Base-by-base conservation (phyloP, 2,329 filamentous ascomycete genomes). In the Colletotrichum horii region DNA sequence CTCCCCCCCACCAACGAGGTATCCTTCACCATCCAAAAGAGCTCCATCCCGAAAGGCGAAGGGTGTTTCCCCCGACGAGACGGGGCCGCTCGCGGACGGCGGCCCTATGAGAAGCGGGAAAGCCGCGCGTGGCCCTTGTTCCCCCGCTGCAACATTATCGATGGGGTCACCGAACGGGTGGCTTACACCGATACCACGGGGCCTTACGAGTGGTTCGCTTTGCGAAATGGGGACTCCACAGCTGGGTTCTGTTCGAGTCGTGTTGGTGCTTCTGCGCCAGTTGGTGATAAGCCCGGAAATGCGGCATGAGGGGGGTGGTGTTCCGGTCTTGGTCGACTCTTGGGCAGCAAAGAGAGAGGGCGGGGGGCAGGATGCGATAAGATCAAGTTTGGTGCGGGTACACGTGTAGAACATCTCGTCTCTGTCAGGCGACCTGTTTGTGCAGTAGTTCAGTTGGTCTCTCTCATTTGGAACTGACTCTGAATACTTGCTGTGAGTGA, bases 251-350 rank as follows among this genome's bases (percentile, higher is more conserved):
- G 58, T 26, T 58, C 22, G 66, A 68, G 52, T 55, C 65, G 43
- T 60, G 66, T 68, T 38, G 66, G 66, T 28, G 34, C 28, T 22
- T 22, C 43, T 52, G 43, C 11, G 43, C 43, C 43, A n/a, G 43
- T 52, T 68, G 66, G 66, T 68, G 66, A 68, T 68, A 68, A 68
- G 66, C 24, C 32, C 66, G 66, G 66, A 43, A 56, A 58, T 58
- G n/a, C 66, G 66, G 66, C 66, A 68, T n/a, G 30, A 38, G 15
- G 14, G 30, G 48, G 38, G 62, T 48, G 11, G 22, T 24, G 38
- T 26, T 43, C 52, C n/a, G 22, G 66, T 38, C 66, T 68, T 68
- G 43, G 48, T 68, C 30, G 6, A 22, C 14, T 34, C 32, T 22
- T 58, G 14, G 22, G 15, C 43, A 52, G n/a, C 12, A 12, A 11